Percentiles rank a stretch among this genome's conserved stretches.
Evolutionary conservation across 2,329 filamentous ascomycete species (phyloP).

Genomic region (Scorias spongiosa): DNA sequence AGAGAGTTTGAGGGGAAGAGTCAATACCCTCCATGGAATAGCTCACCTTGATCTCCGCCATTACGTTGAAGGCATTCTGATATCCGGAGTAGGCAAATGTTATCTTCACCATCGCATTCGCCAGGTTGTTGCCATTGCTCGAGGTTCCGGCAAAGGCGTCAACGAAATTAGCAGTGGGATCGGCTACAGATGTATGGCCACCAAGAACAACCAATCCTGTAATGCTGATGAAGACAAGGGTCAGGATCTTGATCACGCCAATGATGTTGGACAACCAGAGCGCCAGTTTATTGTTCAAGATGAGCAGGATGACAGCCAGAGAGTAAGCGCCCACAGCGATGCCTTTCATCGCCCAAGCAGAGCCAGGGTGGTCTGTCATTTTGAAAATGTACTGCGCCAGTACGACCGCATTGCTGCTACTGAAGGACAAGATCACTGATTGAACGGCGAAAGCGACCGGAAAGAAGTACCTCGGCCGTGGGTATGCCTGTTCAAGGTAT

Average conservation of each 20-base stretch:
- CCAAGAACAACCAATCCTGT: slow-evolving; percentile 46
- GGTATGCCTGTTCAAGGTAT: slow-evolving; percentile 51
- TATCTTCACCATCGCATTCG: slow-evolving; percentile 57
- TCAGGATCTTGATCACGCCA: slow-evolving; percentile 49
- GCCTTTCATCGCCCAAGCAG: slow-evolving; percentile 51
- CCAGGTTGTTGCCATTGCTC: slow-evolving; percentile 49
- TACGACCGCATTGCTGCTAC: slow-evolving; percentile 47
- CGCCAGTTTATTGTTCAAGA: slow-evolving; percentile 50
- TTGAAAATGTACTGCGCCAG: slow-evolving; percentile 48
- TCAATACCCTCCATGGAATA: too few relatives aligned
- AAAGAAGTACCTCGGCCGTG: slow-evolving; percentile 47
- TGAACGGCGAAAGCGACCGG: slow-evolving; percentile 50
- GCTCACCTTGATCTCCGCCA: slow-evolving; percentile 42
- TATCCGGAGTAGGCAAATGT: slow-evolving; percentile 57
- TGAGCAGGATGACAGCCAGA: slow-evolving; percentile 45
- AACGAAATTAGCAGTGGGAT: slow-evolving; percentile 47
- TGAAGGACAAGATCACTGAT: slow-evolving; percentile 48
- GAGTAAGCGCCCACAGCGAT: slow-evolving; percentile 45
- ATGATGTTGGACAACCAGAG: slow-evolving; percentile 52
- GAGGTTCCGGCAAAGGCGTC: slow-evolving; percentile 52
- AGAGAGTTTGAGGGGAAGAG: too few relatives aligned
- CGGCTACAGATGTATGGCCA: slow-evolving; percentile 43
- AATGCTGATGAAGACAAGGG: slow-evolving; percentile 50
- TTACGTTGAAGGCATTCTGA: slow-evolving; percentile 52
- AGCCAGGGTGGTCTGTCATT: slow-evolving; percentile 35